Evolutionary conservation across 129 eudicot genomes (phyloP).

Genomic region (Helianthus annuus): HanXRQr2.0-SUNRISE NC_035441.2:62811327-62811826

Average conservation of each 20-base stretch:
- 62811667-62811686: background rate
- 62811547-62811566: background rate
- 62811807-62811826: conserved; percentile 21
- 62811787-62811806: conserved; percentile 12
- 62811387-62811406: too few species aligned
- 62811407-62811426: too few species aligned
- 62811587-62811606: background rate
- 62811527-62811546: background rate
- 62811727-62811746: conserved; percentile 39
- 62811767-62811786: conserved; percentile 48
- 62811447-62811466: too few species aligned
- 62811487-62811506: too few species aligned
- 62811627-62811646: too few species aligned
- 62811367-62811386: background rate
- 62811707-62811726: conserved; percentile 39
- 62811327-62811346: too few species aligned
- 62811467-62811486: too few species aligned
- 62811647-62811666: too few species aligned
- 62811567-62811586: too few species aligned
- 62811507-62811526: too few species aligned
- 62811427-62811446: too few species aligned
- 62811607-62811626: background rate
- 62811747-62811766: conserved; percentile 39
- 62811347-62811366: background rate
- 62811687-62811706: background rate